These are phyloP conservation scores for Excoecaria agallocha DNA, from an alignment of 345 rosid genomes.

Conservation along the genomic window DNA sequence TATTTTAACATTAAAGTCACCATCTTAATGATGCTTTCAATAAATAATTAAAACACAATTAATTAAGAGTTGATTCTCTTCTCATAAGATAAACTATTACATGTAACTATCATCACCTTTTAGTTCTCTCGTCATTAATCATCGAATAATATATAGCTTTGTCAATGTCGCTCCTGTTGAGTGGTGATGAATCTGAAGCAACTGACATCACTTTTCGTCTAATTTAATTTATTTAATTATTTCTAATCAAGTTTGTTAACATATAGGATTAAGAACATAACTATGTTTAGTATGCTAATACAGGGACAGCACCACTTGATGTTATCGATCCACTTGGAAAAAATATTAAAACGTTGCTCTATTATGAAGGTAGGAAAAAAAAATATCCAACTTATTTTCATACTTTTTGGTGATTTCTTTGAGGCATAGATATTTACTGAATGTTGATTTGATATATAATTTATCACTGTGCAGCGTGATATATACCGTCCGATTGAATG, in stretches of 20 bases:
- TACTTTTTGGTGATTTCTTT: too few species aligned
- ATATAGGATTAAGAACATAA: not conserved
- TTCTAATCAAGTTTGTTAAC: too few species aligned
- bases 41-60: not conserved
- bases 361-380: not conserved
- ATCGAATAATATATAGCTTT: not conserved
- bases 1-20: not conserved
- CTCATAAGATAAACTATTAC: not conserved
- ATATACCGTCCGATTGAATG: too few species aligned
- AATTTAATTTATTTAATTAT: not conserved
- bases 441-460: too few species aligned
- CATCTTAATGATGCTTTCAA: conserved; percentile 22
- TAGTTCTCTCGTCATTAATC: not conserved
- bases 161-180: not conserved
- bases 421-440: too few species aligned
- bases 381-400: conserved; percentile 10
- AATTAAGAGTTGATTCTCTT: conserved; percentile 33
- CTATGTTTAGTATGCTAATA: not conserved
- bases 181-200: conserved; percentile 15
- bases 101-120: conserved; percentile 1
- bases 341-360: not conserved
- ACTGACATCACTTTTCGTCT: conserved; percentile 29
- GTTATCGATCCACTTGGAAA: conserved; percentile 43
- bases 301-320: conserved; percentile 21
- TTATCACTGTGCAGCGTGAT: too few species aligned